Base-by-base conservation (phyloP, 2,329 filamentous ascomycete genomes). In the Hypoxylon sp. region DNA sequence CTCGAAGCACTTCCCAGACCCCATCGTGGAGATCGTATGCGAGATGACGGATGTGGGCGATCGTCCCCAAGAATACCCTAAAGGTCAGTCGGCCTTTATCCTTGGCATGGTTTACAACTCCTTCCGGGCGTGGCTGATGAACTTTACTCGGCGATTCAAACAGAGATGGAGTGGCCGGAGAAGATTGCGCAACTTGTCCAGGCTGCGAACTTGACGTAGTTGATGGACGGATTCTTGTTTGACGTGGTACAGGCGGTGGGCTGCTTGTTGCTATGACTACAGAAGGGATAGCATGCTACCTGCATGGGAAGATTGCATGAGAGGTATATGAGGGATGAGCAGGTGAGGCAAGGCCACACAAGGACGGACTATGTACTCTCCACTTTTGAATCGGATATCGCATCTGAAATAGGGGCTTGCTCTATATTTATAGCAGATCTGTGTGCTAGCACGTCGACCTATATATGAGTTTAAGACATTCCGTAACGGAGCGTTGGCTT, bases 41-140 rank as follows among this genome's bases (percentile, higher is more conserved):
- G 74, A 75, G 65, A 71, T 86, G 76, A 80, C 82, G 1, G 85
- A 87, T 19, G 82, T 85, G 7, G 86, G 84, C 3, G 84, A 86
- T 53, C 80, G 85, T 48, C 76, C 77, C 1, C 82, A 85, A 72
- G 70, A 78, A 53, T 87, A 86, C 67, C 71, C 61, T 1, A 75
- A 80, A 59, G 76, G 80, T n/a, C 74, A 81, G 74, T 74, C 69
- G 6, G 60, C 50, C 13, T 80, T 79, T 42, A 74, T 75, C 21
- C 5, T 81, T 19, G 77, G 76, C 6, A 71, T 82, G 48, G 70
- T 79, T 2, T 83, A 80, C 78, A 75, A 79, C 71, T 66, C 82
- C 48, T 21, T 60, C 13, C 53, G 62, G 68, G 80, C 79, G n/a
- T 75, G 74, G 67, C 72, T 79, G 29, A 67, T n/a, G 52, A 48